Conservation (phyloP, 345 rosid genomes). For the Theobroma cacao region DNA sequence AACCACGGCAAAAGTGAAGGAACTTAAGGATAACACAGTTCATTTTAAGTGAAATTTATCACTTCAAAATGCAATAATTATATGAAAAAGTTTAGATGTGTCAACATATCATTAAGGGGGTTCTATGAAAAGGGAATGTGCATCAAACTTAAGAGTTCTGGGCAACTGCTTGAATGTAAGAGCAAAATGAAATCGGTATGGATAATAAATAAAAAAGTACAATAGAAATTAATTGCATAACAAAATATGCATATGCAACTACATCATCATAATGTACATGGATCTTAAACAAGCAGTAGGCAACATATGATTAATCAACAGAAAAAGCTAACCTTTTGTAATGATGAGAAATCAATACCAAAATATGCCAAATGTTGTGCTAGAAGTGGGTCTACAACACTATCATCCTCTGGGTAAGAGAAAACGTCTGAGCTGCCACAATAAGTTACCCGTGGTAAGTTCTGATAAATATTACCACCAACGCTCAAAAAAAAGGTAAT, state of each 20-base stretch:
- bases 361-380: conserved; percentile 92
- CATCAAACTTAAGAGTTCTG: not conserved
- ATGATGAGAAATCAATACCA: conserved; percentile 93
- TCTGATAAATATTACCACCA: conserved; percentile 13
- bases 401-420: conserved; percentile 92
- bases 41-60: not conserved
- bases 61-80: conserved; percentile 1
- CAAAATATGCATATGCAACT: not conserved
- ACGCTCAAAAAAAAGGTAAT: not conserved
- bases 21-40: not conserved
- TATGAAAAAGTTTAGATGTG: not conserved
- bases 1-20: not conserved
- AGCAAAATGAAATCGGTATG: not conserved
- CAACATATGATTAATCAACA: not conserved
- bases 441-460: conserved; percentile 38
- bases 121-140: not conserved
- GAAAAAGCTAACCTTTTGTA: conserved; percentile 70
- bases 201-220: not conserved
- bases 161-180: too few relatives aligned
- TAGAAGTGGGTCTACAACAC: conserved; percentile 87
- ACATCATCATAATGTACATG: not conserved
- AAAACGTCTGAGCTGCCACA: conserved; percentile 98
- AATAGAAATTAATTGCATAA: not conserved
- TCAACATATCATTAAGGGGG: not conserved
- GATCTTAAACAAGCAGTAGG: not conserved